Evolutionary conservation across 345 rosid species (phyloP).

Genomic region (Aquilaria yunnanensis): DNA sequence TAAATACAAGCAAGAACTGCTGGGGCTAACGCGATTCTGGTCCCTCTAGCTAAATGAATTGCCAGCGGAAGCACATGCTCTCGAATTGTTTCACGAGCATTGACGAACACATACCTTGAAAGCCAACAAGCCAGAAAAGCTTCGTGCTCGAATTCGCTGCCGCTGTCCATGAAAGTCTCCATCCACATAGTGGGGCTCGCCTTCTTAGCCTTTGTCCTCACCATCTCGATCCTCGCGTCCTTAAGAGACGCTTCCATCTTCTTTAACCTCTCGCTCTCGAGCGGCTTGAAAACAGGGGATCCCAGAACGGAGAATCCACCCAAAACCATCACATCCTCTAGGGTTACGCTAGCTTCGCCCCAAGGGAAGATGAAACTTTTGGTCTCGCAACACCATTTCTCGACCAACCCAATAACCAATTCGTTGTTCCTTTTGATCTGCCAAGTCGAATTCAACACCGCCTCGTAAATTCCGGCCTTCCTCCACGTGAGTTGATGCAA

Average conservation of each 20-base stretch:
- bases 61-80: slow-evolving; percentile 16
- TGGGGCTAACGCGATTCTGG: slow-evolving; percentile 22
- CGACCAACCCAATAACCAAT: slow-evolving; percentile 25
- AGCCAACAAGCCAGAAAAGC: slow-evolving; percentile 29
- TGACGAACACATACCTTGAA: slow-evolving; percentile 21
- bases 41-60: slow-evolving; percentile 25
- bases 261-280: slow-evolving; percentile 6
- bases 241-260: slow-evolving; percentile 2
- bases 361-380: slow-evolving; percentile 31
- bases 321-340: slow-evolving; percentile 26
- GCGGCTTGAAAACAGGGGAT: slow-evolving; percentile 23
- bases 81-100: slow-evolving; percentile 3
- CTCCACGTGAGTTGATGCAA: slow-evolving; percentile 22
- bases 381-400: slow-evolving; percentile 28
- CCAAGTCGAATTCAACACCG: slow-evolving; percentile 26
- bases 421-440: slow-evolving; percentile 12
- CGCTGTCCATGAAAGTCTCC: slow-evolving; percentile 16
- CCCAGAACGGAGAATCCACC: slow-evolving; percentile 30
- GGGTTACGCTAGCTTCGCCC: slow-evolving; percentile 36
- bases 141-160: slow-evolving; percentile 24
- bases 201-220: slow-evolving; percentile 17
- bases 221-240: neutral
- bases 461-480: slow-evolving; percentile 25
- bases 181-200: slow-evolving; percentile 17
- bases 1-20: slow-evolving; percentile 28